Evolutionary conservation across 2,329 filamentous ascomycete genomes (phyloP).

Genomic region (Dothidotthia symphoricarpi): DNA sequence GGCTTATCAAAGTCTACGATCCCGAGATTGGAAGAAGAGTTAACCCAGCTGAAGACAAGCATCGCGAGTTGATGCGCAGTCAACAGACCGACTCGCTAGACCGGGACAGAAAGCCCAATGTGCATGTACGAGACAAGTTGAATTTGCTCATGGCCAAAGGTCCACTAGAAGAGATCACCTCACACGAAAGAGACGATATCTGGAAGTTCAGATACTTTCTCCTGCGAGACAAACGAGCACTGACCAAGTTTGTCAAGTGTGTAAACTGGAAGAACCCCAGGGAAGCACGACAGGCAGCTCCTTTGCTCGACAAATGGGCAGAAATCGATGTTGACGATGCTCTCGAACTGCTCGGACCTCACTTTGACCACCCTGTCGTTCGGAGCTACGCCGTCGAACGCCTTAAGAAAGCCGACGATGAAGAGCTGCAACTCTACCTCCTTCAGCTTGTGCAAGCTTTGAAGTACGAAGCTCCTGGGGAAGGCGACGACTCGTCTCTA

Average conservation of each 20-base stretch:
- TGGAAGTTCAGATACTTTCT: constrained; percentile 98
- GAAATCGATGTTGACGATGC: constrained; percentile 97
- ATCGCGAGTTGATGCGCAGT: constrained; percentile 85
- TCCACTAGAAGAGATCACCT: constrained; percentile 80
- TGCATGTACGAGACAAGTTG: constrained; percentile 90
- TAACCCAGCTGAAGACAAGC: constrained; percentile 94
- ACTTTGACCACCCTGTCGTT: constrained; percentile 83
- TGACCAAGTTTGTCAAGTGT: constrained; percentile 98
- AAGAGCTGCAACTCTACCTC: constrained; percentile 86
- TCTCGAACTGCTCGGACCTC: constrained; percentile 86
- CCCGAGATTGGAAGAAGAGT: constrained; percentile 85
- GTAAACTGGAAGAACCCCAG: constrained; percentile 87
- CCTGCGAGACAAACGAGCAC: constrained; percentile 77
- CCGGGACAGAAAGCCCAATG: constrained; percentile 92
- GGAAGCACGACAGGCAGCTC: constrained; percentile 85
- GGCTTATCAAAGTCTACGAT: constrained; percentile 84
- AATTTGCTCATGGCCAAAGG: constrained; percentile 90
- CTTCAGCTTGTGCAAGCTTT: constrained; percentile 93
- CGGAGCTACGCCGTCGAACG: constrained; percentile 91
- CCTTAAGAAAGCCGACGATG: constrained; percentile 85
- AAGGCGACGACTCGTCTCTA: constrained; percentile 78
- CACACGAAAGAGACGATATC: constrained; percentile 91
- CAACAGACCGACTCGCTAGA: constrained; percentile 92
- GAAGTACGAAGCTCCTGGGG: constrained; percentile 61
- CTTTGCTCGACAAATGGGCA: constrained; percentile 88